Conservation (phyloP, 495 filamentous ascomycete genomes). For the Penicillium verhagenii region DNA sequence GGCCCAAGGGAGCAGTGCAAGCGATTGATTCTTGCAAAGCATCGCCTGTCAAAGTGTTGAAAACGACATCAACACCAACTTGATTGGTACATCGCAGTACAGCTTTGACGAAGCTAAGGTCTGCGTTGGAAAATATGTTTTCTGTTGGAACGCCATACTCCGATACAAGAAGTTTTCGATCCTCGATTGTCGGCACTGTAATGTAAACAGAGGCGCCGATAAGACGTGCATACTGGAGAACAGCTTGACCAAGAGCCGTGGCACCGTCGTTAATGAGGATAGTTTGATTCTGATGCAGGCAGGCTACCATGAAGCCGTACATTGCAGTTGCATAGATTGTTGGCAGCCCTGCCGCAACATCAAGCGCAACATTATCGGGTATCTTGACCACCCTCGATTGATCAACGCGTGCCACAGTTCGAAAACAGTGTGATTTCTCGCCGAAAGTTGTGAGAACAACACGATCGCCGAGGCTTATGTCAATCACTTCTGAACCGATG, state of each 20-base stretch:
- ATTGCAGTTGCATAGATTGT: slow-evolving; percentile 25
- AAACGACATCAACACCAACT: slow-evolving; percentile 55
- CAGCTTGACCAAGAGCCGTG: slow-evolving; percentile 47
- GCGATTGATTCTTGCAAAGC: slow-evolving; percentile 42
- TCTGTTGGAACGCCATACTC: slow-evolving; percentile 37
- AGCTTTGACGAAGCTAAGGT: slow-evolving; percentile 44
- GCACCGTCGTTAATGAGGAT: slow-evolving; percentile 54
- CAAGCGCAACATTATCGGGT: slow-evolving; percentile 17
- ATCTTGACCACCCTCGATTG: slow-evolving; percentile 15
- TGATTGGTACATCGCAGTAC: slow-evolving; percentile 48
- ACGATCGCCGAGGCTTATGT: slow-evolving; percentile 14
- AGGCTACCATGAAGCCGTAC: slow-evolving; percentile 27
- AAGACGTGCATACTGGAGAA: slow-evolving; percentile 41
- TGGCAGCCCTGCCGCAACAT: slow-evolving; percentile 30
- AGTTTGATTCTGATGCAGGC: slow-evolving; percentile 23
- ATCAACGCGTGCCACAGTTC: slow-evolving; percentile 16
- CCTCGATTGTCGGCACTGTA: slow-evolving; percentile 45
- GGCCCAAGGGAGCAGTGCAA: slow-evolving; percentile 49
- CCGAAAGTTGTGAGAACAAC: slow-evolving; percentile 15
- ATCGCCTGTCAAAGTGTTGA: slow-evolving; percentile 50
- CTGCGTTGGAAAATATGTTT: slow-evolving; percentile 50
- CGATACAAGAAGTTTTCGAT: slow-evolving; percentile 34
- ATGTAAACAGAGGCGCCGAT: slow-evolving; percentile 39
- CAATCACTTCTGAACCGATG: slow-evolving; percentile 7
- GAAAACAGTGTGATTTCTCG: slow-evolving; percentile 3